phyloP scores from a whole-genome alignment of 2,329 filamentous ascomycete species.

The Penicillium corylophilum region DNA sequence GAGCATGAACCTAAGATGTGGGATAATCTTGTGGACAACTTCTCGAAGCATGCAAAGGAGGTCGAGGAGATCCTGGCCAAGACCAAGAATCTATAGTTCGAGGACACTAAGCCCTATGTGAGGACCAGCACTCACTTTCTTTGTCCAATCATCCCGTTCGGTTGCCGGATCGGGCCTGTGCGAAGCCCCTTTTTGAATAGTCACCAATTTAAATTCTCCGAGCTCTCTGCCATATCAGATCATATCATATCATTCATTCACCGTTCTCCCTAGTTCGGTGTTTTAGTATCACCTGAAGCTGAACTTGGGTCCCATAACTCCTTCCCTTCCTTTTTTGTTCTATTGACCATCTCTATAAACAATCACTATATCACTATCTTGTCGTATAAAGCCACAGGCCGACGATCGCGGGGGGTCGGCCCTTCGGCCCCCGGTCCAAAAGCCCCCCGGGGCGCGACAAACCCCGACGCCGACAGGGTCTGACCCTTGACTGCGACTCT shows the following conservation, averaged over 20 bases:
- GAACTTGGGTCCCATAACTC: background rate
- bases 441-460: background rate
- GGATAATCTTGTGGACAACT: conserved; percentile 56
- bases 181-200: background rate
- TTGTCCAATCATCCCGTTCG: background rate
- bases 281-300: background rate
- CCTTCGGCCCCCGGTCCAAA: conserved; percentile 3
- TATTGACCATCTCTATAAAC: background rate
- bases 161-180: background rate
- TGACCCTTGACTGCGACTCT: background rate
- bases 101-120: background rate
- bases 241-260: too few species aligned
- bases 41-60: conserved; percentile 48
- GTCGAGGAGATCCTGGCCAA: conserved; percentile 46
- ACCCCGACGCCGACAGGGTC: background rate
- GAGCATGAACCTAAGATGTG: conserved; percentile 55
- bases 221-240: too few species aligned
- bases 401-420: background rate
- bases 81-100: conserved; percentile 3
- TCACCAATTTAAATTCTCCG: background rate
- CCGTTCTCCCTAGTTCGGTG: background rate
- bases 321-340: background rate
- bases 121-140: background rate
- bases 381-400: background rate
- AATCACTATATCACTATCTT: too few species aligned